phyloP scores from a whole-genome alignment of 2,329 filamentous ascomycete species.

The Calonectria naviculata region DNA sequence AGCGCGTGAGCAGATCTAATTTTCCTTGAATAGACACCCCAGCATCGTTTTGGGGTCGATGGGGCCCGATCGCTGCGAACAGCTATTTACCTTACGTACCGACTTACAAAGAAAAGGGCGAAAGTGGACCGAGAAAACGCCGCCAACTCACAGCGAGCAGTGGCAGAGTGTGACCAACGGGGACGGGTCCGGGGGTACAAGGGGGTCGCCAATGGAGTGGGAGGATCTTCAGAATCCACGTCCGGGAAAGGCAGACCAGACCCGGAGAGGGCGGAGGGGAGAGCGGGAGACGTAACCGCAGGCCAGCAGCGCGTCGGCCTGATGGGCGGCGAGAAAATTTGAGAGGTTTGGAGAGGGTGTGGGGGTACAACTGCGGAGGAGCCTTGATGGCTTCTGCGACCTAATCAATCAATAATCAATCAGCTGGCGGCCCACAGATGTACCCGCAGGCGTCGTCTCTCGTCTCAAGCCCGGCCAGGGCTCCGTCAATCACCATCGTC shows the following conservation, averaged over 20 bases:
- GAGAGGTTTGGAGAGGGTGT: constrained; percentile 10
- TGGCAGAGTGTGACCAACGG: constrained; percentile 9
- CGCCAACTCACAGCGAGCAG: constrained; percentile 16
- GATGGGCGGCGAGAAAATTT: constrained; percentile 6
- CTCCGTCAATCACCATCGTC: constrained; percentile 37
- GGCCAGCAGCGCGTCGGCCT: neutral
- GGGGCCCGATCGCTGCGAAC: constrained; percentile 19
- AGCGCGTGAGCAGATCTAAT: constrained; percentile 8
- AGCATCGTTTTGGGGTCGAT: constrained; percentile 11
- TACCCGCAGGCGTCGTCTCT: constrained; percentile 27
- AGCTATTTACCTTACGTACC: constrained; percentile 26
- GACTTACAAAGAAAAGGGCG: constrained; percentile 18
- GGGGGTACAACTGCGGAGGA: constrained; percentile 16
- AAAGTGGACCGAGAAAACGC: constrained; percentile 24
- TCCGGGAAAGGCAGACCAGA: neutral
- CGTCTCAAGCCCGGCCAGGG: constrained; percentile 25
- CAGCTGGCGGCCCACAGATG: constrained; percentile 27
- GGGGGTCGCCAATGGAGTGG: constrained; percentile 9
- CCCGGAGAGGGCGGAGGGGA: neutral
- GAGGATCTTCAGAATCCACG: constrained; percentile 7
- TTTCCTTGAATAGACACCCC: constrained; percentile 9
- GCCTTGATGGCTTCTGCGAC: constrained; percentile 15
- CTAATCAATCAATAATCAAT: constrained; percentile 26
- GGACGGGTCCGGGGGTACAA: constrained; percentile 9
- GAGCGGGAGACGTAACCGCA: neutral